Evolutionary conservation across 2,329 filamentous ascomycete species (phyloP).

Genomic region (Fusarium continuum): DNA sequence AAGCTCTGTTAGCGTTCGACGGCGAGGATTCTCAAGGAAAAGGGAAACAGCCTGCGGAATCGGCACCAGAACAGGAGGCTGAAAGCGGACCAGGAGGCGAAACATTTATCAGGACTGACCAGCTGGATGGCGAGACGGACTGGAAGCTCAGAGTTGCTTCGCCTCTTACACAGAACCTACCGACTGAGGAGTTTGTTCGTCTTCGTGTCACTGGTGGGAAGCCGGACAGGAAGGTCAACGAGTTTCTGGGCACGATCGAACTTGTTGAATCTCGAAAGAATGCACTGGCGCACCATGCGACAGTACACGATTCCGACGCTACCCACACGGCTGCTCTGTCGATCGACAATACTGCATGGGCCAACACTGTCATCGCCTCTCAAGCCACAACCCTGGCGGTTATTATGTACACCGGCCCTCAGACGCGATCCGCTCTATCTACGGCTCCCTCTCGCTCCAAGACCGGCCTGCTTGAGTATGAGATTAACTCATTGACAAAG

Average conservation of each 20-base stretch:
- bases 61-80: conserved; percentile 38
- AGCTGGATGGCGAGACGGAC: conserved; percentile 96
- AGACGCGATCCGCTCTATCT: conserved; percentile 92
- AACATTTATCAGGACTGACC: conserved; percentile 96
- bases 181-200: conserved; percentile 74
- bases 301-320: conserved; percentile 48
- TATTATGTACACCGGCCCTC: conserved; percentile 92
- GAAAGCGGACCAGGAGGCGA: conserved; percentile 71
- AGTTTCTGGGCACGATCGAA: conserved; percentile 91
- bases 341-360: conserved; percentile 99
- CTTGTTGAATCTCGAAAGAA: conserved; percentile 66
- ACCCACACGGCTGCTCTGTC: conserved; percentile 75
- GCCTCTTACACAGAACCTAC: conserved; percentile 81
- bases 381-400: conserved; percentile 88
- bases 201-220: conserved; percentile 83
- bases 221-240: conserved; percentile 92
- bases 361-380: conserved; percentile 95
- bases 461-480: conserved; percentile 90
- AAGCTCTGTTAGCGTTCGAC: conserved; percentile 55
- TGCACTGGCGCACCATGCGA: conserved; percentile 55
- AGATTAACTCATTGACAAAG: conserved; percentile 97
- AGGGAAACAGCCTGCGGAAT: conserved; percentile 48
- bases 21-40: conserved; percentile 48
- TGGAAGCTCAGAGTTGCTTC: conserved; percentile 96
- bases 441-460: conserved; percentile 93